Percentiles rank a stretch among this genome's conserved stretches.
These are phyloP conservation scores for Cyclostephanos invisitatus DNA, from an alignment of 108 stramenopile species.

Conservation along the genomic window DNA sequence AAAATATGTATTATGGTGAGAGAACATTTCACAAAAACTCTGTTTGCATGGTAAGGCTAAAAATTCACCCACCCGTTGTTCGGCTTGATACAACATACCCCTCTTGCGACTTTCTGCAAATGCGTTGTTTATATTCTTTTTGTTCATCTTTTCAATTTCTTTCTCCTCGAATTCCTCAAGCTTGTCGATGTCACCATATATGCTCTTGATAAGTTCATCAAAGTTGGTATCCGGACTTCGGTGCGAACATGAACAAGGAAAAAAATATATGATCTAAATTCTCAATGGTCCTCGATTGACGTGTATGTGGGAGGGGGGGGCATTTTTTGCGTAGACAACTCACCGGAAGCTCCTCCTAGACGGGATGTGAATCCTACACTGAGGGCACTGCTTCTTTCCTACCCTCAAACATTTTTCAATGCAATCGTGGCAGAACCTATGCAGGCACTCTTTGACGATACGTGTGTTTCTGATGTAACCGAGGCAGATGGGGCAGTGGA, in stretches of 20 bases:
- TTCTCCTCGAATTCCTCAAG: slow-evolving; percentile 50
- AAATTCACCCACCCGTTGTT: slow-evolving; percentile 26
- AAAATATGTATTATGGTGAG: background rate
- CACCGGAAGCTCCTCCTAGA: slow-evolving; percentile 50
- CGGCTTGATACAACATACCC: slow-evolving; percentile 37
- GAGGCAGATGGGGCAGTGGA: slow-evolving; percentile 64
- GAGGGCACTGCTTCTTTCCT: slow-evolving; percentile 60
- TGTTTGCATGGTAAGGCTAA: background rate
- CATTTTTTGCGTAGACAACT: slow-evolving; percentile 5
- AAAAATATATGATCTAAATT: background rate
- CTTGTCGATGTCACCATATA: slow-evolving; percentile 53
- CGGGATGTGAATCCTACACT: slow-evolving; percentile 64
- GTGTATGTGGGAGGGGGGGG: background rate
- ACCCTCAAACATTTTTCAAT: slow-evolving; percentile 61
- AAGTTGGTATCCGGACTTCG: slow-evolving; percentile 50
- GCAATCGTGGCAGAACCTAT: slow-evolving; percentile 71
- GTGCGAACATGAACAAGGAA: background rate
- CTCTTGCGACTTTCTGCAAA: slow-evolving; percentile 33
- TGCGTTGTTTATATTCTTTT: slow-evolving; percentile 45
- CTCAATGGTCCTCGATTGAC: background rate
- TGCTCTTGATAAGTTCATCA: slow-evolving; percentile 53
- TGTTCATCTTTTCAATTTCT: slow-evolving; percentile 32
- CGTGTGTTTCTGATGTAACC: slow-evolving; percentile 57
- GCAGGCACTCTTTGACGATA: slow-evolving; percentile 70
- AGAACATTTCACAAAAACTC: background rate